phyloP scores from a whole-genome alignment of 257 asterid species.

The Linderniella brevidens region DNA sequence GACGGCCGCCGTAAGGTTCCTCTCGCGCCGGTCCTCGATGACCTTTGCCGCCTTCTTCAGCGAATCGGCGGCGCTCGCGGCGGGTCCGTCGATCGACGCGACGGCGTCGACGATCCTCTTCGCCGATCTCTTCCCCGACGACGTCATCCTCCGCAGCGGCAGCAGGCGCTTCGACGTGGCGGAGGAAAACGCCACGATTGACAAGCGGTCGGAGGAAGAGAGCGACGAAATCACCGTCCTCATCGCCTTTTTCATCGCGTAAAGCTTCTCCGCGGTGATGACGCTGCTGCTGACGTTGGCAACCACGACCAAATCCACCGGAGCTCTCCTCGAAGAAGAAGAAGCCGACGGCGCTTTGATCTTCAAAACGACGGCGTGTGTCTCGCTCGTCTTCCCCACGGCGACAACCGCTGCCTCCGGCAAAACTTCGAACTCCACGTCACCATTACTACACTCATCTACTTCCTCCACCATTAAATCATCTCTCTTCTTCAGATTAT shows the following conservation, averaged over 20 bases:
- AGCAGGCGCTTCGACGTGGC: constrained; percentile 47
- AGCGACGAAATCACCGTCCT: constrained; percentile 41
- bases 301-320: constrained; percentile 58
- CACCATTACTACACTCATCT: background rate
- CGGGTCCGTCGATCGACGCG: constrained; percentile 42
- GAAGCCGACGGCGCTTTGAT: constrained; percentile 35
- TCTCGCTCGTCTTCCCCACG: constrained; percentile 34
- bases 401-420: constrained; percentile 51
- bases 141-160: constrained; percentile 49
- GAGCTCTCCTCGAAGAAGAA: constrained; percentile 23
- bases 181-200: constrained; percentile 68
- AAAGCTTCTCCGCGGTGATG: constrained; percentile 25
- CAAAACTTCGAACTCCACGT: constrained; percentile 25
- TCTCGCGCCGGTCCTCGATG: constrained; percentile 86
- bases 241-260: constrained; percentile 38
- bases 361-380: constrained; percentile 32
- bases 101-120: constrained; percentile 63
- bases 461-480: background rate
- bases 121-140: constrained; percentile 45
- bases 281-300: constrained; percentile 42
- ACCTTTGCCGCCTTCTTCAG: constrained; percentile 85
- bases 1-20: constrained; percentile 38
- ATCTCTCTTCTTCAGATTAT: background rate
- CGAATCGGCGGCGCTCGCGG: constrained; percentile 49
- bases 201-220: constrained; percentile 45